Percentiles rank a stretch among this genome's conserved stretches.
phyloP scores from a whole-genome alignment of 2,329 filamentous ascomycete genomes.

The Venturia carpophila region DNA sequence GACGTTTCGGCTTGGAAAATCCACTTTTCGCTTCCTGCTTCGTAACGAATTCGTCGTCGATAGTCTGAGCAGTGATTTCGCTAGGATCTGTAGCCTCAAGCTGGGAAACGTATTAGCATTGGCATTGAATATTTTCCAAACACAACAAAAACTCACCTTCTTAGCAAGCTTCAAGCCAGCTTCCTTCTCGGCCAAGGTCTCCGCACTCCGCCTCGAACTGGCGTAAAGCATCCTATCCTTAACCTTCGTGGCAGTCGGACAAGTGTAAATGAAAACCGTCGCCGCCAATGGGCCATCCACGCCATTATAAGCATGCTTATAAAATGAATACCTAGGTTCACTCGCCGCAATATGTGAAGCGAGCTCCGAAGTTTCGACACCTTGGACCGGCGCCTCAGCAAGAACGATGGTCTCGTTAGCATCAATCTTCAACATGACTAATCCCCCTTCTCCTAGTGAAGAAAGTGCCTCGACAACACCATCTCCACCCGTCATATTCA shows the following conservation, averaged over 20 bases:
- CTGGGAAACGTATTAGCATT: slow-evolving; percentile 24
- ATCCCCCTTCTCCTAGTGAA: slow-evolving; percentile 45
- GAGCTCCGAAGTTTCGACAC: slow-evolving; percentile 47
- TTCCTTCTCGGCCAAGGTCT: slow-evolving; percentile 57
- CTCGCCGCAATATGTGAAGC: slow-evolving; percentile 52
- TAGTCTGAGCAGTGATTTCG: slow-evolving; percentile 60
- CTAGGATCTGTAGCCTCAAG: slow-evolving; percentile 56
- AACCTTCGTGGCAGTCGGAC: slow-evolving; percentile 63
- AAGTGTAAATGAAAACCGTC: slow-evolving; percentile 72
- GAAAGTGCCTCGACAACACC: slow-evolving; percentile 58
- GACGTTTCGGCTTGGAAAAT: slow-evolving; percentile 73
- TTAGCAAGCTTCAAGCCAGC: slow-evolving; percentile 60
- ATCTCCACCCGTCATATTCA: slow-evolving; percentile 49
- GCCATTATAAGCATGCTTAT: slow-evolving; percentile 50
- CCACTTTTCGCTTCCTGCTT: slow-evolving; percentile 57
- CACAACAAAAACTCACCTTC: slow-evolving; percentile 49
- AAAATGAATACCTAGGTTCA: slow-evolving; percentile 74
- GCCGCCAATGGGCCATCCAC: slow-evolving; percentile 26
- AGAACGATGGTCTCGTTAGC: slow-evolving; percentile 42
- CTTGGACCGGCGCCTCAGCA: slow-evolving; percentile 6
- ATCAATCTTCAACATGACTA: slow-evolving; percentile 39
- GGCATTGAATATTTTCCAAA: neutral
- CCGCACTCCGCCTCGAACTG: slow-evolving; percentile 50
- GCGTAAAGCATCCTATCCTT: slow-evolving; percentile 84
- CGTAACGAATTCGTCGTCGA: slow-evolving; percentile 61